Conservation (phyloP, 2,329 filamentous ascomycete species). For the Aspergillus quadricinctus region DNA sequence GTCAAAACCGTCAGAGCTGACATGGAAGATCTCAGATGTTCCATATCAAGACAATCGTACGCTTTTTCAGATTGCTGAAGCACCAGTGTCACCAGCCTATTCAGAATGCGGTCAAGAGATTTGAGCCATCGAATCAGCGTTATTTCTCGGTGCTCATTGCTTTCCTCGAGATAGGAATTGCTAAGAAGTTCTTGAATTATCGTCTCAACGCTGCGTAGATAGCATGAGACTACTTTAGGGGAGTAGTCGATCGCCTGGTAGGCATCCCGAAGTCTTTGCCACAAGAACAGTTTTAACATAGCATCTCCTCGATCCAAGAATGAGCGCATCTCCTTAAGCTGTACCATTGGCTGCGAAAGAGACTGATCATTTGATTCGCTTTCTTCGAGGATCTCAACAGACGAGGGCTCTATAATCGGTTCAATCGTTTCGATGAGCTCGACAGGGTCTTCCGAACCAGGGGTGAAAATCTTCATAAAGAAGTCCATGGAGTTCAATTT, state of each 20-base stretch:
- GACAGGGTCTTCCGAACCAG: constrained; percentile 74
- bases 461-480: constrained; percentile 83
- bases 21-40: constrained; percentile 70
- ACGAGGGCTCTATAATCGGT: constrained; percentile 73
- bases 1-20: constrained; percentile 66
- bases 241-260: constrained; percentile 80
- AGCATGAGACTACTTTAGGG: constrained; percentile 84
- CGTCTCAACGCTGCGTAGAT: constrained; percentile 79
- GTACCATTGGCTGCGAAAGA: constrained; percentile 43
- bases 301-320: constrained; percentile 80
- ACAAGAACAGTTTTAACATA: constrained; percentile 78
- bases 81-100: constrained; percentile 64
- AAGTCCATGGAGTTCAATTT: constrained; percentile 95
- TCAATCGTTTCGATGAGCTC: constrained; percentile 87
- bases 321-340: constrained; percentile 72
- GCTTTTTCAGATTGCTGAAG: constrained; percentile 60
- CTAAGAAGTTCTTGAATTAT: constrained; percentile 67
- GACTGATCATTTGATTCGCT: constrained; percentile 14
- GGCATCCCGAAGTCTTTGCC: constrained; percentile 84
- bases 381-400: constrained; percentile 26
- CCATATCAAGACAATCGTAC: constrained; percentile 80
- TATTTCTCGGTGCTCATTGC: constrained; percentile 62
- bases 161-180: constrained; percentile 51
- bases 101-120: constrained; percentile 71
- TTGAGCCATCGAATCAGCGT: constrained; percentile 73